A percentile compares a stretch with the other conserved stretches of the same genome.
phyloP scores from a whole-genome alignment of 2,329 filamentous ascomycete species.

The Nemania diffusa region DNA sequence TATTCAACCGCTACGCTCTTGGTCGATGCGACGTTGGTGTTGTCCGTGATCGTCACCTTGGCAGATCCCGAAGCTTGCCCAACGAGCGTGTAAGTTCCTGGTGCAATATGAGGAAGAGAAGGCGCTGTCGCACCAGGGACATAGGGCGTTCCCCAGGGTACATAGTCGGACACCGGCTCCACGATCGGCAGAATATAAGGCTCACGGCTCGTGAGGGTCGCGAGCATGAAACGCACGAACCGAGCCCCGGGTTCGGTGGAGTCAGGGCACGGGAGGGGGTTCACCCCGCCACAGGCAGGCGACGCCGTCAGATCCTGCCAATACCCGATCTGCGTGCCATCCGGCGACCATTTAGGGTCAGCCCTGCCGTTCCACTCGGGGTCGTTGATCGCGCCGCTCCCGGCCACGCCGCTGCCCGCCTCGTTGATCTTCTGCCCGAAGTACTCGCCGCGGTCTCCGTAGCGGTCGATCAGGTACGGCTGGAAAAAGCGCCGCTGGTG shows the following conservation, averaged over 20 bases:
- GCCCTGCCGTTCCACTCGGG: slow-evolving; percentile 61
- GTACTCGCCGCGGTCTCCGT: slow-evolving; percentile 58
- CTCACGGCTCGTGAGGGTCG: slow-evolving; percentile 48
- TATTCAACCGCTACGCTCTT: too few species aligned
- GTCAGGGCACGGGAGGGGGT: slow-evolving; percentile 54
- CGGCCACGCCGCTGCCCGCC: slow-evolving; percentile 44
- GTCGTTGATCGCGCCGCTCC: slow-evolving; percentile 56
- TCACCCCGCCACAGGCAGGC: slow-evolving; percentile 57
- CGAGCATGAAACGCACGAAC: slow-evolving; percentile 56
- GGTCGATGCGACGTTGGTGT: too few species aligned
- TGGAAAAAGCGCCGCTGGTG: slow-evolving; percentile 58
- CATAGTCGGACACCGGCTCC: too few species aligned
- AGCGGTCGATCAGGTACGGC: slow-evolving; percentile 55
- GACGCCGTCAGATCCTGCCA: slow-evolving; percentile 53
- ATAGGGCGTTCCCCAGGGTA: too few species aligned
- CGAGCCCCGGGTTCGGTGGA: slow-evolving; percentile 55
- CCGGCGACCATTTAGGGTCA: slow-evolving; percentile 56
- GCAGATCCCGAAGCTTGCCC: too few species aligned
- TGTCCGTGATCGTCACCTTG: too few species aligned
- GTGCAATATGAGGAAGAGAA: too few species aligned
- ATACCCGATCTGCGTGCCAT: slow-evolving; percentile 57
- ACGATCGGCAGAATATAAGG: too few species aligned
- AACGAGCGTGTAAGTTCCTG: too few species aligned
- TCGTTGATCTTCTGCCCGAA: slow-evolving; percentile 58
- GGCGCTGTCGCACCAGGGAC: too few species aligned